These are phyloP conservation scores for Avena atlantica DNA, from an alignment of 176 grass and related monocot species.

Conservation along the genomic window DNA sequence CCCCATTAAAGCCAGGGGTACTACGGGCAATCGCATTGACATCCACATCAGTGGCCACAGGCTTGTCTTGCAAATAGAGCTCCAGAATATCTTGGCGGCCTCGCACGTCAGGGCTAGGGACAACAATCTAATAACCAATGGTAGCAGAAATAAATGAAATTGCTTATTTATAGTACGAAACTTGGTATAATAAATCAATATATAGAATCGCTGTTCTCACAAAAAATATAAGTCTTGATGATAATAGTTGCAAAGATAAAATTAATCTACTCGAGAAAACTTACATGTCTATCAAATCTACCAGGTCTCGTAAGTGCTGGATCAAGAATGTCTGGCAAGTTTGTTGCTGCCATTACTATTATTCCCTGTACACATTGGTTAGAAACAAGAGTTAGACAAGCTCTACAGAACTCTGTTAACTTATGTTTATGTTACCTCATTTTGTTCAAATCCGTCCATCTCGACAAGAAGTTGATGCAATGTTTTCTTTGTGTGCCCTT, in stretches of 20 bases:
- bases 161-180: background rate
- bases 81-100: constrained; percentile 96
- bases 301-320: constrained; percentile 97
- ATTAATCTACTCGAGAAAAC: constrained; percentile 42
- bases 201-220: background rate
- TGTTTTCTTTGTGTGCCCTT: constrained; percentile 99
- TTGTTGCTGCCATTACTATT: constrained; percentile 99
- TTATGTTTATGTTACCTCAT: constrained; percentile 69
- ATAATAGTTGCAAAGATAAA: background rate
- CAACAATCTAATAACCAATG: constrained; percentile 82
- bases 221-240: constrained; percentile 3
- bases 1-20: constrained; percentile 98
- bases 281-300: constrained; percentile 99
- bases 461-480: constrained; percentile 99
- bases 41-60: constrained; percentile 81
- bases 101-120: constrained; percentile 86
- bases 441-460: constrained; percentile 99
- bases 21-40: constrained; percentile 83
- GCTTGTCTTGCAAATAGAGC: constrained; percentile 97
- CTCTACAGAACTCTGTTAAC: background rate
- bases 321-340: constrained; percentile 98
- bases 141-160: constrained; percentile 14
- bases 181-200: background rate
- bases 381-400: constrained; percentile 16
- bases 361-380: constrained; percentile 73